These are phyloP conservation scores for Candida sp. DNA, from an alignment of 1,139 yeast species.

Conservation along the genomic window DNA sequence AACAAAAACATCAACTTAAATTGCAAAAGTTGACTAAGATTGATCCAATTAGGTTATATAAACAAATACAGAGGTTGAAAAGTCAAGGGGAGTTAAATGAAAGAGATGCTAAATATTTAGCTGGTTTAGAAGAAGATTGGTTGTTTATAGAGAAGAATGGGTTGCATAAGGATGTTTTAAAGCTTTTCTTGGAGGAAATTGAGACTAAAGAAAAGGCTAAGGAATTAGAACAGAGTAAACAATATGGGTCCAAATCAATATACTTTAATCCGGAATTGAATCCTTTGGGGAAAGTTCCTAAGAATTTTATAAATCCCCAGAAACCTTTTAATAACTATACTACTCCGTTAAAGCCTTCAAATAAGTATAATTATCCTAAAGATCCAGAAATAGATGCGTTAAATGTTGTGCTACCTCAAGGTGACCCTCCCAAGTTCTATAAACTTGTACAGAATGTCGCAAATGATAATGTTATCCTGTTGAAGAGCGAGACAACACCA, in stretches of 20 bases:
- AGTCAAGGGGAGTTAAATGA: conserved; percentile 13
- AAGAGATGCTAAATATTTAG: conserved; percentile 20
- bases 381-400: conserved; percentile 28
- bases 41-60: conserved; percentile 34
- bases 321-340: conserved; percentile 21
- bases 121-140: conserved; percentile 36
- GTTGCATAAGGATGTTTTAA: conserved; percentile 28
- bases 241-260: conserved; percentile 37
- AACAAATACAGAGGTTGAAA: conserved; percentile 25
- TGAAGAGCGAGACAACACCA: conserved; percentile 5
- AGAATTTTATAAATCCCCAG: conserved; percentile 1
- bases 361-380: conserved; percentile 10
- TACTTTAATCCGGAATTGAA: conserved; percentile 46
- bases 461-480: conserved; percentile 7
- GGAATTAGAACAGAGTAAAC: conserved; percentile 18
- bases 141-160: conserved; percentile 31
- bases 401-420: conserved; percentile 31
- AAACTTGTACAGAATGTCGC: conserved; percentile 33
- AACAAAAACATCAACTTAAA: conserved; percentile 33
- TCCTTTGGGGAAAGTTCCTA: conserved; percentile 44
- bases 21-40: conserved; percentile 20
- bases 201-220: conserved; percentile 13
- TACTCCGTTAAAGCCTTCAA: conserved; percentile 18
- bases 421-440: conserved; percentile 39
- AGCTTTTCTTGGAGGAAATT: conserved; percentile 14